Evolutionary conservation across 306 rosid species (phyloP).

Genomic region (Rosa persica): DNA sequence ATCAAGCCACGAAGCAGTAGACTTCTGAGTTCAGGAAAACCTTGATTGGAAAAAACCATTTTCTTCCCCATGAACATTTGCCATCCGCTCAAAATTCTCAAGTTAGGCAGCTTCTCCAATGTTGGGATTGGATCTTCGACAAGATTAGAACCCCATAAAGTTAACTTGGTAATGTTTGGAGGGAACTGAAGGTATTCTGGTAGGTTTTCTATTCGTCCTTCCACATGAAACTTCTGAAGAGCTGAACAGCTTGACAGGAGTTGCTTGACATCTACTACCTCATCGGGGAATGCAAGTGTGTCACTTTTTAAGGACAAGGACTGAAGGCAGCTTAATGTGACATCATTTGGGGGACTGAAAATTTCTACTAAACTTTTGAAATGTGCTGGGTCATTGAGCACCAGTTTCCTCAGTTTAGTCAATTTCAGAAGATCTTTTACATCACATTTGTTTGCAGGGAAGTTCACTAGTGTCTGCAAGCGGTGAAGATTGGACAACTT

Average conservation of each 20-base stretch:
- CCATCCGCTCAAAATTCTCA: slow-evolving; percentile 44
- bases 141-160: slow-evolving; percentile 44
- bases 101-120: slow-evolving; percentile 45
- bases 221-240: neutral
- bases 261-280: neutral
- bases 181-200: slow-evolving; percentile 34
- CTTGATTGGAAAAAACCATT: slow-evolving; percentile 41
- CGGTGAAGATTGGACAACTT: slow-evolving; percentile 36
- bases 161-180: slow-evolving; percentile 40
- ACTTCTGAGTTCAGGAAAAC: slow-evolving; percentile 35
- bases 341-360: neutral
- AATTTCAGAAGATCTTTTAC: slow-evolving; percentile 34
- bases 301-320: slow-evolving; percentile 6
- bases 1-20: slow-evolving; percentile 15
- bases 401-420: slow-evolving; percentile 45
- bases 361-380: neutral
- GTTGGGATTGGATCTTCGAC: slow-evolving; percentile 49
- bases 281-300: slow-evolving; percentile 2
- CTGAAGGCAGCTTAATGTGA: neutral
- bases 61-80: slow-evolving; percentile 43
- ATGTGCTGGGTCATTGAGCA: slow-evolving; percentile 9
- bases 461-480: slow-evolving; percentile 51
- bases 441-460: slow-evolving; percentile 51
- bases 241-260: neutral
- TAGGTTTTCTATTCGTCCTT: neutral